These are phyloP conservation scores for Clathrospora elynae DNA, from an alignment of 2,329 filamentous ascomycete species.

Conservation along the genomic window DNA sequence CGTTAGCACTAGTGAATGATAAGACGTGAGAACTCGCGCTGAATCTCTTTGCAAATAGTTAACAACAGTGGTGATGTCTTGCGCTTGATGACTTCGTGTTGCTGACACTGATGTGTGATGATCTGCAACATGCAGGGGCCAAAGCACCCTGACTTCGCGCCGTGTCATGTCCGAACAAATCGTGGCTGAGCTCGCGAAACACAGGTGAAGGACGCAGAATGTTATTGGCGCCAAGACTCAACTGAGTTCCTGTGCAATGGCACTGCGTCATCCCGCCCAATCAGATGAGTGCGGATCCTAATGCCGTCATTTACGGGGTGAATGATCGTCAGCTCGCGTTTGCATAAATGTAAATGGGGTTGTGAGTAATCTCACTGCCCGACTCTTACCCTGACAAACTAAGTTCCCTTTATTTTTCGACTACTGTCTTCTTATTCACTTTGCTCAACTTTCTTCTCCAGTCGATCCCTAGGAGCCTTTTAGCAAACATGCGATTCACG, in stretches of 20 bases:
- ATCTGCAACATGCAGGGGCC: no score
- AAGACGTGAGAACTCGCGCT: no score
- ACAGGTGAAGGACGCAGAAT: not conserved
- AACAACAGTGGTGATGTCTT: no score
- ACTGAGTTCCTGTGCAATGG: constrained; percentile 3
- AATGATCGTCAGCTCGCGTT: constrained; percentile 15
- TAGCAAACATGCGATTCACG: constrained; percentile 27
- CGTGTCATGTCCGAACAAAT: no score
- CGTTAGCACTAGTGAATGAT: no score
- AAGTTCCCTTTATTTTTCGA: constrained; percentile 1
- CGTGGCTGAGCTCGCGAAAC: constrained; percentile 5
- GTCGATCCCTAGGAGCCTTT: constrained; percentile 18
- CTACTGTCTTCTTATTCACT: constrained; percentile 5
- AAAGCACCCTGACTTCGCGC: no score
- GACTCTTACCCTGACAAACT: constrained; percentile 1
- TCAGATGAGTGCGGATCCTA: not conserved
- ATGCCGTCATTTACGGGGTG: constrained; percentile 16
- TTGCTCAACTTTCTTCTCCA: constrained; percentile 7
- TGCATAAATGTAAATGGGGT: constrained; percentile 14
- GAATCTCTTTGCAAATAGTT: no score
- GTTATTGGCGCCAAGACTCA: constrained; percentile 10
- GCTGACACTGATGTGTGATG: no score
- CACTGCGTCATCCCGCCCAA: constrained; percentile 8
- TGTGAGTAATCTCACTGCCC: not conserved
- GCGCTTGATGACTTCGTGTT: no score